phyloP scores from a whole-genome alignment of 352 stramenopile species.

The Phytophthora pluvialis region DNA sequence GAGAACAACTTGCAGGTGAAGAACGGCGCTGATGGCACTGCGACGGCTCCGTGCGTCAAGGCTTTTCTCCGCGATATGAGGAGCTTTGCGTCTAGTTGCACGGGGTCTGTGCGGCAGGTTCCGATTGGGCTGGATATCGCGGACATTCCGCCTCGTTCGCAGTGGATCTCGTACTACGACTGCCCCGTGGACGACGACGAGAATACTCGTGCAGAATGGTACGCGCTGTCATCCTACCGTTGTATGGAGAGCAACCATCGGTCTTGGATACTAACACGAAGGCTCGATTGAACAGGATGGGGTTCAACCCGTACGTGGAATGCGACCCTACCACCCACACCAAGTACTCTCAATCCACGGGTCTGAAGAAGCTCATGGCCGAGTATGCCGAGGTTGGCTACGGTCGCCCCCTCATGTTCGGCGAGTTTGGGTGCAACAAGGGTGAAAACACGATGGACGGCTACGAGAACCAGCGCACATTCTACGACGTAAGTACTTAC shows the following conservation, averaged over 20 bases:
- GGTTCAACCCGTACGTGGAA: constrained; percentile 75
- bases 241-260: too few species aligned
- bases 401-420: constrained; percentile 70
- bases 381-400: constrained; percentile 59
- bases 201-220: constrained; percentile 59
- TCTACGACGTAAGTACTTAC: constrained; percentile 49
- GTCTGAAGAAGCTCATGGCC: constrained; percentile 63
- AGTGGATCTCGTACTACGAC: constrained; percentile 77
- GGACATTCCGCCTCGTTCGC: constrained; percentile 55
- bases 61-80: constrained; percentile 61
- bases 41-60: constrained; percentile 61
- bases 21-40: constrained; percentile 25
- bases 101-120: constrained; percentile 47
- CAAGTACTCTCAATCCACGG: constrained; percentile 62
- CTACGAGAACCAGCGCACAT: constrained; percentile 73
- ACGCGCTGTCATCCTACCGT: neutral
- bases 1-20: constrained; percentile 54
- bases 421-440: constrained; percentile 82
- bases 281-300: constrained; percentile 29
- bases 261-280: too few species aligned
- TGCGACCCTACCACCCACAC: constrained; percentile 60
- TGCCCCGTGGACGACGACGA: constrained; percentile 56
- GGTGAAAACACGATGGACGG: constrained; percentile 71
- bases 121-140: constrained; percentile 72
- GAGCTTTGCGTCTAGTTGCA: constrained; percentile 51